Evolutionary conservation across 2,329 filamentous ascomycete genomes (phyloP), one percentile per base, ranked within the genome.

Genomic region (Colletotrichum sp.): DNA sequence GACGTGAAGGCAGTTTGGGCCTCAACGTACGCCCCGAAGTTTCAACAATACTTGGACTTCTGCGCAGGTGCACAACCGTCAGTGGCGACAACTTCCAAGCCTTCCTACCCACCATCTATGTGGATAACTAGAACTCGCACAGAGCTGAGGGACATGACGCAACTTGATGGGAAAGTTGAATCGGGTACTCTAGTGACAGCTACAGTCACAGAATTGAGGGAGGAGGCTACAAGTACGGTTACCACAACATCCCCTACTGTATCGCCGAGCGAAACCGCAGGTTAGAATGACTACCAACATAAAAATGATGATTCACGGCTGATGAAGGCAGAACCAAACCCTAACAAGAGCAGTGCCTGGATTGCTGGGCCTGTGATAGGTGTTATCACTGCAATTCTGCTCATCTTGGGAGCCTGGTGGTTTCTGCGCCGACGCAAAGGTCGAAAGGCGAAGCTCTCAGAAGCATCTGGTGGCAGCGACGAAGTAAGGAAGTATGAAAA

Each of bases 321-420:
- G 39, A 44, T 1, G 16, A 44, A 6, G 18, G 3, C 6, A 44
- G 39, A 12, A 3, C 18, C 18, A 0, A 12, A 44, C 6, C 39
- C 18, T n/a, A 44, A 5, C 39, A 44, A 44, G 7, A 36, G 34
- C 12, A 60, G 44, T 21, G 62, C 62, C 18, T 75, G 72, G 72
- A 34, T 72, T 21, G 68, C 72, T 5, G 72, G 72, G 5, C 52
- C 69, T 3, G 62, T 75, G 1, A 32, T 75, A 1, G 62, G 69
- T 28, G 62, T 26, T 1, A 3, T 72, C n/a, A 21, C 24, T 9
- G 28, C 32, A 3, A 12, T 75, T 9, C 1, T 36, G 16, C 34
- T 66, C 2, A 28, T 60, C 1, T 15, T 62, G 5, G 36, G 13
- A 15, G 52, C 68, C 2, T 64, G 60, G 8, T 75, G 72, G 72